Percentiles rank a stretch among this genome's conserved stretches.
phyloP scores from a whole-genome alignment of 768 basidiomycete species.

The Dictyophora rubrovolvata region DNA sequence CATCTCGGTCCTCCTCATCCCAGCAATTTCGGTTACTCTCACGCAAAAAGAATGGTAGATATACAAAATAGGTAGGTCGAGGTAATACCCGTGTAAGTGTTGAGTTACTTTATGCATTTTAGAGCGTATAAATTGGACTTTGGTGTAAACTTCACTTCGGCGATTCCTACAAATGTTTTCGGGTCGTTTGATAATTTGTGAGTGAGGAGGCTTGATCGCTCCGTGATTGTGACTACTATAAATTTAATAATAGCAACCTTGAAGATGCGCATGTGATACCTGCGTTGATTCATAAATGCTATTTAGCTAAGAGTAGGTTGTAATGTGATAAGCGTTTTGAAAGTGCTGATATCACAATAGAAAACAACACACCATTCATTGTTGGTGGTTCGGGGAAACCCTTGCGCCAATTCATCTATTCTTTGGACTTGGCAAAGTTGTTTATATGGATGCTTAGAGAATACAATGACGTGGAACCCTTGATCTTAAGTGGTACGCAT shows the following conservation, averaged over 20 bases:
- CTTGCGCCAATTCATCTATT: constrained; percentile 95
- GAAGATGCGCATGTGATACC: constrained; percentile 93
- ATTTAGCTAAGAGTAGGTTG: constrained; percentile 72
- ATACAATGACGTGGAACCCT: constrained; percentile 85
- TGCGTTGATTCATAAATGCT: constrained; percentile 86
- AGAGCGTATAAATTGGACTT: constrained; percentile 96
- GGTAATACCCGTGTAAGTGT: too few relatives aligned
- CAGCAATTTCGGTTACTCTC: constrained; percentile 94
- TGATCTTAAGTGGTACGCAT: constrained; percentile 74
- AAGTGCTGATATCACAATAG: constrained; percentile 22
- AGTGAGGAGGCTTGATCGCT: constrained; percentile 13
- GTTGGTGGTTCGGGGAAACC: constrained; percentile 89
- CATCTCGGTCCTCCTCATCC: constrained; percentile 88
- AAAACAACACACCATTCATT: constrained; percentile 76
- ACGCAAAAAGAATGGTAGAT: constrained; percentile 93
- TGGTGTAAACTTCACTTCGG: constrained; percentile 90
- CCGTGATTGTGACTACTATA: neutral
- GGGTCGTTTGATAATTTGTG: constrained; percentile 92
- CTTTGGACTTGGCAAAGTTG: constrained; percentile 87
- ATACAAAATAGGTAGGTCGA: constrained; percentile 74
- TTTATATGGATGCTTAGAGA: constrained; percentile 90
- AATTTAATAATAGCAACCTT: constrained; percentile 48
- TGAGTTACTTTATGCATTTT: neutral
- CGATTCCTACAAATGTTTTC: constrained; percentile 97
- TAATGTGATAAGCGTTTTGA: neutral